Conservation (phyloP, 1,139 yeast species). For the Suhomyces bolitotheri region DNA sequence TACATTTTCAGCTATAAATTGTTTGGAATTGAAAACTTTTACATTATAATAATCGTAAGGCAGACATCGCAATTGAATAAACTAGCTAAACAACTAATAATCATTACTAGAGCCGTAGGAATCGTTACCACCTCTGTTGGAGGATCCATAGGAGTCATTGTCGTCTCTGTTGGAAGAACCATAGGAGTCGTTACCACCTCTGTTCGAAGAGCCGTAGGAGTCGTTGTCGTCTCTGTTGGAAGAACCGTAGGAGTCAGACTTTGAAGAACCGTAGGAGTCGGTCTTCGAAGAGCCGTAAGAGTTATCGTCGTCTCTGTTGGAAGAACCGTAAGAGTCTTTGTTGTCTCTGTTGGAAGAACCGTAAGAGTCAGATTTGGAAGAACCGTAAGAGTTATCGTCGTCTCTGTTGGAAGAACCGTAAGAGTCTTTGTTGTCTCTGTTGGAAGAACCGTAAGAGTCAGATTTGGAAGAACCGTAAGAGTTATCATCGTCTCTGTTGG, state of each 20-base stretch:
- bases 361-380: slow-evolving; percentile 4
- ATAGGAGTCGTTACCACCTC: slow-evolving; percentile 7
- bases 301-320: slow-evolving; percentile 13
- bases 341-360: slow-evolving; percentile 13
- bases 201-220: slow-evolving; percentile 11
- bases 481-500: slow-evolving; percentile 13
- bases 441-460: slow-evolving; percentile 13
- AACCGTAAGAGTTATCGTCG: slow-evolving; percentile 11
- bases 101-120: slow-evolving; percentile 11
- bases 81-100: too few relatives aligned
- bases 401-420: slow-evolving; percentile 2
- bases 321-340: slow-evolving; percentile 17
- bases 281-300: slow-evolving; percentile 18
- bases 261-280: slow-evolving; percentile 17
- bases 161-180: slow-evolving; percentile 9
- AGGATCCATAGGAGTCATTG: slow-evolving; percentile 10
- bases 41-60: too few relatives aligned
- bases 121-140: slow-evolving; percentile 1
- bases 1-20: too few relatives aligned
- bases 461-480: slow-evolving; percentile 15
- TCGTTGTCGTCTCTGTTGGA: slow-evolving; percentile 12
- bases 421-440: slow-evolving; percentile 2
- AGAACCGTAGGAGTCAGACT: slow-evolving; percentile 15
- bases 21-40: too few relatives aligned
- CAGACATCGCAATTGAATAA: too few relatives aligned